A percentile compares a stretch with the other conserved stretches of the same genome.
Evolutionary conservation across 2,329 filamentous ascomycete species (phyloP).

Genomic region (Xenoacremonium recifei): DNA sequence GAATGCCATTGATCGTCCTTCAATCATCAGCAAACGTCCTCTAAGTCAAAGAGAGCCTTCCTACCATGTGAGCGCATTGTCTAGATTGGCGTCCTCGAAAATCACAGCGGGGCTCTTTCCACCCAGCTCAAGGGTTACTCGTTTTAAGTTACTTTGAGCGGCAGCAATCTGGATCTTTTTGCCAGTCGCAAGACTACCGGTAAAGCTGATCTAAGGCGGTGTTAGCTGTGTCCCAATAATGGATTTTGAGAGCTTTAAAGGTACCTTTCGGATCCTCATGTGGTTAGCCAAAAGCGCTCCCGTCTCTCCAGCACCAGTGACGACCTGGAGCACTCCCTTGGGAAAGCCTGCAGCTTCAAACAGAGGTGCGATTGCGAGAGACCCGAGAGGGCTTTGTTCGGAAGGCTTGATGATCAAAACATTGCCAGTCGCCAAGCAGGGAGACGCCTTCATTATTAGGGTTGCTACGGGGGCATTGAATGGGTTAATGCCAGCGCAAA

Average conservation of each 20-base stretch:
- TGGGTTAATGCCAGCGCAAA: background rate
- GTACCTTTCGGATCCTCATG: background rate
- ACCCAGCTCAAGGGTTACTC: background rate
- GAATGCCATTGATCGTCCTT: too few relatives aligned
- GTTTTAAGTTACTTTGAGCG: background rate
- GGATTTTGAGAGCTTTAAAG: background rate
- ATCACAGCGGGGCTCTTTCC: background rate
- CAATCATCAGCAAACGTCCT: background rate
- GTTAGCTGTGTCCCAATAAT: background rate
- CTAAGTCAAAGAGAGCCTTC: background rate
- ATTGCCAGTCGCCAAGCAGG: slow-evolving; percentile 42
- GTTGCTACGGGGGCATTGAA: background rate
- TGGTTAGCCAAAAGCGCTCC: background rate
- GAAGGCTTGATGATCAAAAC: slow-evolving; percentile 43
- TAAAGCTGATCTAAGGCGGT: background rate
- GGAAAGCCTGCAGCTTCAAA: background rate
- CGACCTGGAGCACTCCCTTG: background rate
- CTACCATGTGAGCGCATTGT: background rate
- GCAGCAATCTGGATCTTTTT: background rate
- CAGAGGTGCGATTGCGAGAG: background rate
- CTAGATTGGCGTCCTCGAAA: background rate
- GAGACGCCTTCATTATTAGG: slow-evolving; percentile 33
- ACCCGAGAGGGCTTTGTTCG: slow-evolving; percentile 22
- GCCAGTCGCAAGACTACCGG: too few relatives aligned
- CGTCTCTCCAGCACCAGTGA: background rate